phyloP scores from a whole-genome alignment of 2,329 filamentous ascomycete genomes.

The Coniochaeta pulveracea region DNA sequence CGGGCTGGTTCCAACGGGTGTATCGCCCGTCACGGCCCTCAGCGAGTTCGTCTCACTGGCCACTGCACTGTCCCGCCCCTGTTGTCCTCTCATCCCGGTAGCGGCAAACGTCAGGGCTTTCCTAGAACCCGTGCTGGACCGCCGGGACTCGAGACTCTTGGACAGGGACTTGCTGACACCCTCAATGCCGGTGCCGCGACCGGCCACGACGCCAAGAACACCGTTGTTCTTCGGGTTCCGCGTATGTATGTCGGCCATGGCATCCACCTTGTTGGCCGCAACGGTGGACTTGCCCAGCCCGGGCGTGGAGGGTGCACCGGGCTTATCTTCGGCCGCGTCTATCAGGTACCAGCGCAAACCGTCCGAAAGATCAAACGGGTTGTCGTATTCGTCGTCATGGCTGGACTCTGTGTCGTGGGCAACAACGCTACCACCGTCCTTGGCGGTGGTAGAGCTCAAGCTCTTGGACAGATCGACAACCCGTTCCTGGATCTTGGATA shows the following conservation, averaged over 20 bases:
- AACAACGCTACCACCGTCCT: conserved; percentile 13
- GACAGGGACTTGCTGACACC: conserved; percentile 68
- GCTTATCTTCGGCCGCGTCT: conserved; percentile 86
- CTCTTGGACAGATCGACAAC: conserved; percentile 86
- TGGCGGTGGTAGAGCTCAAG: conserved; percentile 33
- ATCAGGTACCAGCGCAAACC: conserved; percentile 93
- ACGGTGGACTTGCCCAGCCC: conserved; percentile 88
- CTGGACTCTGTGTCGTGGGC: conserved; percentile 35
- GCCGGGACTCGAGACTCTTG: conserved; percentile 82
- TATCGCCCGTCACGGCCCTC: conserved; percentile 32
- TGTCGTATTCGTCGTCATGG: conserved; percentile 71
- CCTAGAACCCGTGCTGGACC: conserved; percentile 78
- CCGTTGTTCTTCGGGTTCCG: conserved; percentile 28
- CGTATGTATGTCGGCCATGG: conserved; percentile 59
- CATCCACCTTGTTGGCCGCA: conserved; percentile 76
- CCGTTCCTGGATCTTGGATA: conserved; percentile 81
- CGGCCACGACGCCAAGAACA: conserved; percentile 17
- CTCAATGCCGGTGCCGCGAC: conserved; percentile 43
- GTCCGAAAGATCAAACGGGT: conserved; percentile 92
- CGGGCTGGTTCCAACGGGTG: conserved; percentile 23
- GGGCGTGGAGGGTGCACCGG: conserved; percentile 82
- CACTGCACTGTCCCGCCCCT: conserved; percentile 38
- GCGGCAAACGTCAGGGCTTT: conserved; percentile 54
- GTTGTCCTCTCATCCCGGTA: conserved; percentile 19
- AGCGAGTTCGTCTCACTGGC: conserved; percentile 50